Percentiles rank a stretch among this genome's conserved stretches.
These are phyloP conservation scores for Talaromyces sp. DNA, from an alignment of 2,329 filamentous ascomycete genomes.

Conservation along the genomic window DNA sequence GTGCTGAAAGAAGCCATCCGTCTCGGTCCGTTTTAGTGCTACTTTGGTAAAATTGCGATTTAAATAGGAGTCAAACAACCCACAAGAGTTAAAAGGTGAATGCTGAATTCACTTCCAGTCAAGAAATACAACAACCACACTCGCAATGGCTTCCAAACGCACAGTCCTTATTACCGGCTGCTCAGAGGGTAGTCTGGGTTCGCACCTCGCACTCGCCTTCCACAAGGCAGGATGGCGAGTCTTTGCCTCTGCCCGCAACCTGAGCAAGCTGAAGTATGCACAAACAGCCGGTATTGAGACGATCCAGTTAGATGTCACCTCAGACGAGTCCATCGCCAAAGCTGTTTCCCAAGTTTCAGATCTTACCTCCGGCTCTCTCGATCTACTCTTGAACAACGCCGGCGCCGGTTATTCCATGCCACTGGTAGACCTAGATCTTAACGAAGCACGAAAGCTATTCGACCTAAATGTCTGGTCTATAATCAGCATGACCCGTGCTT, in stretches of 20 bases:
- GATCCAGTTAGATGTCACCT: background rate
- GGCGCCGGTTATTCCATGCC: slow-evolving; percentile 8
- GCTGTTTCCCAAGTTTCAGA: background rate
- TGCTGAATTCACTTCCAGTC: background rate
- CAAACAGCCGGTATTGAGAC: slow-evolving; percentile 7
- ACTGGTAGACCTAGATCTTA: background rate
- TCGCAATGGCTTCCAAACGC: slow-evolving; percentile 6
- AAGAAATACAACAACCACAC: background rate
- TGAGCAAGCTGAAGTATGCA: background rate
- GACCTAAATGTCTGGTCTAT: slow-evolving; percentile 10
- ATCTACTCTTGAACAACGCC: slow-evolving; percentile 13
- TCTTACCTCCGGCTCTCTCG: background rate
- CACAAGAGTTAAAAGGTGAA: background rate
- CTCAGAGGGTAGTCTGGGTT: slow-evolving; percentile 10
- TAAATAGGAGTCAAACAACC: background rate
- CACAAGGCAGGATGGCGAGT: slow-evolving; percentile 2
- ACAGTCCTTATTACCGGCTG: slow-evolving; percentile 13
- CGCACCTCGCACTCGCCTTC: slow-evolving; percentile 4
- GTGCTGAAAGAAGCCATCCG: background rate
- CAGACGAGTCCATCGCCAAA: background rate
- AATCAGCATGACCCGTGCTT: slow-evolving; percentile 5
- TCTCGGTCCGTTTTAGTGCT: background rate
- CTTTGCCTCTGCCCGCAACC: slow-evolving; percentile 9
- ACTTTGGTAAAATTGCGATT: background rate
- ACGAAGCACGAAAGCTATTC: slow-evolving; percentile 2